Base-by-base conservation (phyloP, 2,329 filamentous ascomycete genomes). In the Hypoxylon sp. region DNA sequence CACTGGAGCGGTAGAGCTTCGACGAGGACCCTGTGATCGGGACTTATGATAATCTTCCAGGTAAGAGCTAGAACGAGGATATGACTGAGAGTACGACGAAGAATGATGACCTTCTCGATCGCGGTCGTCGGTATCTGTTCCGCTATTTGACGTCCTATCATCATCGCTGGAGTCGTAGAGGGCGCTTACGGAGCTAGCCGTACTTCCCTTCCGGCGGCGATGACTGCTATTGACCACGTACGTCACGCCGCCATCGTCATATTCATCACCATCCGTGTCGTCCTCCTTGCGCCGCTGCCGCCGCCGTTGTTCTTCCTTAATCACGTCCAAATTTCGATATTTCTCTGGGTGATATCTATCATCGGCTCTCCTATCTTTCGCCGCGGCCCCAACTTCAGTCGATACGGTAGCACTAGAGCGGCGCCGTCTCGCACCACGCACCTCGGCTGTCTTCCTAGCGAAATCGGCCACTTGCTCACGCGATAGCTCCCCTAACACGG, bases 401-500 rank as follows among this genome's bases (percentile, higher is more conserved):
- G 54, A 49, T 18, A 44, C 26, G n/a, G 54, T 20, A 36, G 52
- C 50, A 6, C 40, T 68, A 11, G 78, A 78, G n/a, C 70, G 44
- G 1, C 73, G 74, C 4, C 78, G 75, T 16, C 61, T 59, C 14
- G 67, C 68, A n/a, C 55, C 63, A 14, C 86, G 80, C 4, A 82
- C 81, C 26, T 84, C 81, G 7, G 78, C 78, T 38, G 81, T 87
- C 53, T 80, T 78, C 3, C 80, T 79, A 1, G 86, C 86, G 58
- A 81, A 85, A 5, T 83, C 79, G 18, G 78, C 77, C 38, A 90
- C 83, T 44, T 89, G 75, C 11, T 85, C 82, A 1, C 80, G 80
- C 1, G 79, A 79, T 2, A 89, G 78, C 12, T 83, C 78, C 3
- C 88, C 88, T 0, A 90, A 80, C 3, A 90, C 77, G 11, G 87